phyloP scores from a whole-genome alignment of 1,139 yeast genomes.

The Saccharomycopsis phalli region DNA sequence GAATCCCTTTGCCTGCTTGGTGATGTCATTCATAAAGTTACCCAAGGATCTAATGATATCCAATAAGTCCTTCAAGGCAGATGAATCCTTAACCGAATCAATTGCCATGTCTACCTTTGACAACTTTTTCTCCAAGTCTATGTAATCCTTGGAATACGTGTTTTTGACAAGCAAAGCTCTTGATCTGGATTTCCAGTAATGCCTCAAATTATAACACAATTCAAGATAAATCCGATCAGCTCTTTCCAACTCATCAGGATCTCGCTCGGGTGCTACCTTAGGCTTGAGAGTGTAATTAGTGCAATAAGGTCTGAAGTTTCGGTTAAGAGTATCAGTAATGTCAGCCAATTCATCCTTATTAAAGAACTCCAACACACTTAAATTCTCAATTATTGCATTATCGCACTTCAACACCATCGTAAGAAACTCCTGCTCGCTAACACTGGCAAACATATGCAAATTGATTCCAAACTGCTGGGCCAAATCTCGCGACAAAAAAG shows the following conservation, averaged over 20 bases:
- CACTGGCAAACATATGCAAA: constrained; percentile 64
- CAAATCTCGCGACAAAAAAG: constrained; percentile 69
- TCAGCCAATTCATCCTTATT: constrained; percentile 64
- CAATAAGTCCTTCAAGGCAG: constrained; percentile 56
- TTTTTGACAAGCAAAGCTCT: constrained; percentile 59
- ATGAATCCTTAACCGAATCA: constrained; percentile 49
- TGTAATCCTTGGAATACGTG: constrained; percentile 67
- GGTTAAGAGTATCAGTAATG: constrained; percentile 54
- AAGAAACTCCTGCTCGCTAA: constrained; percentile 56
- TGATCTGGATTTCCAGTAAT: constrained; percentile 85
- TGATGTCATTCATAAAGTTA: constrained; percentile 81
- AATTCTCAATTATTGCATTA: constrained; percentile 54
- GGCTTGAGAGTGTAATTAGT: constrained; percentile 36
- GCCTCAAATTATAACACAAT: constrained; percentile 65
- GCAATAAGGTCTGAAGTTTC: constrained; percentile 67
- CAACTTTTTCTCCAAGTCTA: constrained; percentile 56
- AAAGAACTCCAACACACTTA: constrained; percentile 75
- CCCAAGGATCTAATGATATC: constrained; percentile 80
- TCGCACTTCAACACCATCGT: constrained; percentile 64
- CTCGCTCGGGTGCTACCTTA: constrained; percentile 40
- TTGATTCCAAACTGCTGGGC: constrained; percentile 92
- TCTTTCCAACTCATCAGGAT: constrained; percentile 59
- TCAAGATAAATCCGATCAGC: constrained; percentile 76
- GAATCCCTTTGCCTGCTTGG: constrained; percentile 80
- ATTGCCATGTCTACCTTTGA: constrained; percentile 61